Conservation (phyloP, 106 monocot species). For the Dactylorhiza incarnata region DNA sequence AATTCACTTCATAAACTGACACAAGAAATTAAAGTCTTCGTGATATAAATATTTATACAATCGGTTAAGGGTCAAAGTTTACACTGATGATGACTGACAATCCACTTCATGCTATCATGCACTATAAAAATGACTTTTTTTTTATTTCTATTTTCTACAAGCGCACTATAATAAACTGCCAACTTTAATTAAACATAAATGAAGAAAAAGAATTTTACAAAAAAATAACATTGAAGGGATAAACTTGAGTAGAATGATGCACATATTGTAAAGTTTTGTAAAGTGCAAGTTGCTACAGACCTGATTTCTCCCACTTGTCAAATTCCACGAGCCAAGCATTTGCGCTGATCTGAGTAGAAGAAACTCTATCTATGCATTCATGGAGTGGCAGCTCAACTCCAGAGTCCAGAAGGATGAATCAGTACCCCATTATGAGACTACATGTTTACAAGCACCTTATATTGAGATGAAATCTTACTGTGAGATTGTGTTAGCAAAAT, state of each 20-base stretch:
- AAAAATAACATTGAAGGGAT: neutral
- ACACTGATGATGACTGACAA: too few species aligned
- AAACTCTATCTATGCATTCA: slow-evolving; percentile 56
- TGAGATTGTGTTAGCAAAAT: too few species aligned
- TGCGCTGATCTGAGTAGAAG: slow-evolving; percentile 33
- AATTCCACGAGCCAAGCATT: slow-evolving; percentile 74
- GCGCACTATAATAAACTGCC: too few species aligned
- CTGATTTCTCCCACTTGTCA: slow-evolving; percentile 77
- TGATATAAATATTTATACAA: too few species aligned
- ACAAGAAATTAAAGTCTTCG: too few species aligned
- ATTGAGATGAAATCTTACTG: neutral
- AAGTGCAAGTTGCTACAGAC: slow-evolving; percentile 22
- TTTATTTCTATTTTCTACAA: too few species aligned
- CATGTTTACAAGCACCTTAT: slow-evolving; percentile 12
- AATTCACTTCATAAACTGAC: too few species aligned
- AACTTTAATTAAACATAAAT: too few species aligned
- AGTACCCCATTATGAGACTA: slow-evolving; percentile 43
- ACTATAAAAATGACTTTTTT: too few species aligned
- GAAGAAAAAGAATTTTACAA: too few species aligned
- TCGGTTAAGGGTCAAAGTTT: too few species aligned
- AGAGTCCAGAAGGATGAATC: slow-evolving; percentile 78
- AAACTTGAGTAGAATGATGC: neutral
- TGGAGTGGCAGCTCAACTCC: slow-evolving; percentile 42
- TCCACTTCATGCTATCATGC: too few species aligned
- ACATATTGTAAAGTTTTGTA: neutral